Percentiles rank a stretch among this genome's conserved stretches.
Evolutionary conservation across 2,329 filamentous ascomycete genomes (phyloP).

Genomic region (Trichoderma sp.): DNA sequence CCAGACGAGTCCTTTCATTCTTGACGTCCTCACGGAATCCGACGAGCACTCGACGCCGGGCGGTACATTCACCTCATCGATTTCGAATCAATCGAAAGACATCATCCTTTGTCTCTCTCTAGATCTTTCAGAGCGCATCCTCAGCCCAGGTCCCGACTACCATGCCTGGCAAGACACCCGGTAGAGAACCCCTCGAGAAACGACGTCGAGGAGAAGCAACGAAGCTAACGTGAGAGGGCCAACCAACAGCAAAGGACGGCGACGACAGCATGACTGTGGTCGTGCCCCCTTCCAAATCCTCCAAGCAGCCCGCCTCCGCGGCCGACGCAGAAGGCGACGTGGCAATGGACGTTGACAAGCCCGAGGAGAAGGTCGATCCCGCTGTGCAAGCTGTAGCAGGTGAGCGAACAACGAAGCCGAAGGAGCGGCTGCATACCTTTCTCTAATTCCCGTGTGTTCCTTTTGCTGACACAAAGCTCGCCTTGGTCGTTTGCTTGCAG

Average conservation of each 20-base stretch:
- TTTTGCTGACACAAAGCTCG: constrained; percentile 17
- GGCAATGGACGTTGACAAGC: constrained; percentile 64
- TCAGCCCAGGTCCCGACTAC: constrained; percentile 32
- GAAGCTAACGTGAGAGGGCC: constrained; percentile 67
- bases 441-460: background rate
- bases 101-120: background rate
- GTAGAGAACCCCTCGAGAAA: constrained; percentile 70
- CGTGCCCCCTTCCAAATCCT: constrained; percentile 70
- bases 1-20: background rate
- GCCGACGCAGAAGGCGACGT: constrained; percentile 69
- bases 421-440: background rate
- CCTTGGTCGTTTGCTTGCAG: constrained; percentile 51
- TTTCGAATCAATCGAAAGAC: constrained; percentile 7
- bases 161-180: constrained; percentile 75
- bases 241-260: constrained; percentile 65
- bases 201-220: constrained; percentile 60
- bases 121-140: background rate
- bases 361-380: constrained; percentile 62
- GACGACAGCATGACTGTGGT: constrained; percentile 83
- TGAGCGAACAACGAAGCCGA: constrained; percentile 41
- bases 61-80: constrained; percentile 8
- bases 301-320: constrained; percentile 59
- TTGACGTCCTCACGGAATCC: constrained; percentile 9
- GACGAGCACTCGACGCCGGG: background rate
- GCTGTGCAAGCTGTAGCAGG: constrained; percentile 62